phyloP scores from a whole-genome alignment of 2,329 filamentous ascomycete species.

The Epichloe sibirici region DNA sequence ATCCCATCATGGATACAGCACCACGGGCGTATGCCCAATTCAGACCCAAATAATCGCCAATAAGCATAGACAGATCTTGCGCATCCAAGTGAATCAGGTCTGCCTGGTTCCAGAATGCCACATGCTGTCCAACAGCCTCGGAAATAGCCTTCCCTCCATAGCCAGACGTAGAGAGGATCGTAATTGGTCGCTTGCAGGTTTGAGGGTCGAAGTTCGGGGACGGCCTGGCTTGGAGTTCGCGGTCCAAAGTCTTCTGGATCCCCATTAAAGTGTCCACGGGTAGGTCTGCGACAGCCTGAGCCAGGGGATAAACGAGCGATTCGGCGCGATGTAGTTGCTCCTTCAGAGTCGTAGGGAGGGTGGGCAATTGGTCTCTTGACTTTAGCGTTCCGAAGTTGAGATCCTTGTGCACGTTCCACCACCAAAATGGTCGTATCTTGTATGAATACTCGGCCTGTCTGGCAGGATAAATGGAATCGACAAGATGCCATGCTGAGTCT shows the following conservation, averaged over 20 bases:
- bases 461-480: conserved; percentile 22
- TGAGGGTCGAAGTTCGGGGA: conserved; percentile 20
- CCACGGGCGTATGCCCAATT: conserved; percentile 36
- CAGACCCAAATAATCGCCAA: conserved; percentile 58
- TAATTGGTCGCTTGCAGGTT: conserved; percentile 25
- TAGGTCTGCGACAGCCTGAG: conserved; percentile 24
- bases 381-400: conserved; percentile 17
- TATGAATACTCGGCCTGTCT: conserved; percentile 23
- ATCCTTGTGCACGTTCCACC: conserved; percentile 27
- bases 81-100: conserved; percentile 59
- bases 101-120: conserved; percentile 49
- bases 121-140: conserved; percentile 44
- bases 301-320: conserved; percentile 19
- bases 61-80: conserved; percentile 56
- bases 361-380: conserved; percentile 18
- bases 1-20: conserved; percentile 41
- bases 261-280: conserved; percentile 21
- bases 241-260: conserved; percentile 16
- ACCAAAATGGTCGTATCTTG: conserved; percentile 25
- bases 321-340: conserved; percentile 19
- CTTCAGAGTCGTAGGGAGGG: conserved; percentile 15
- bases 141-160: conserved; percentile 26
- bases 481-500: conserved; percentile 24
- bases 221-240: conserved; percentile 17
- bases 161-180: conserved; percentile 24